A percentile compares a stretch with the other conserved stretches of the same genome.
These are phyloP conservation scores for Dichotomopilus funicola DNA, from an alignment of 2,329 filamentous ascomycete genomes.

Conservation along the genomic window DNA sequence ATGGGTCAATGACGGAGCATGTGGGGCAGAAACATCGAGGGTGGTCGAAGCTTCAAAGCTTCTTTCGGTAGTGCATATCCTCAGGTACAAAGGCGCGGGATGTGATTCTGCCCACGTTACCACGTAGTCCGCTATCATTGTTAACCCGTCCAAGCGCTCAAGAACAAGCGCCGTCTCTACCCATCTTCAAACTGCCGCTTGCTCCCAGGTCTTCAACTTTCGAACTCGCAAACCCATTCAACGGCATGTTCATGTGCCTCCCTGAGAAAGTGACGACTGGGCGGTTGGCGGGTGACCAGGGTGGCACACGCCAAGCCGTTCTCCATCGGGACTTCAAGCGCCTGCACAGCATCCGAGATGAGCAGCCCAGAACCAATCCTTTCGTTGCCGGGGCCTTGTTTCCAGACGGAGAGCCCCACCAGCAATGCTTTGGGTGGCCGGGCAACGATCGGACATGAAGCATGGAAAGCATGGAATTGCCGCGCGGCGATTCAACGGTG, in stretches of 20 bases:
- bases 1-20: conserved; percentile 21
- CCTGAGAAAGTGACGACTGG: neutral
- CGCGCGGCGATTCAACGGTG: neutral
- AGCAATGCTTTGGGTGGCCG: conserved; percentile 2
- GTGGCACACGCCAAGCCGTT: conserved; percentile 7
- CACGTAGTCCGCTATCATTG: too few species aligned
- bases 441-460: conserved; percentile 11
- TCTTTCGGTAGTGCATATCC: neutral
- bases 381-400: neutral
- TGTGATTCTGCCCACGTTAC: too few species aligned
- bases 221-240: too few species aligned
- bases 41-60: neutral
- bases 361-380: conserved; percentile 4
- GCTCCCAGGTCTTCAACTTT: too few species aligned
- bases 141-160: too few species aligned
- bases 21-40: conserved; percentile 1
- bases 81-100: too few species aligned
- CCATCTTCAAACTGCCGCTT: too few species aligned
- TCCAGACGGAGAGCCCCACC: neutral
- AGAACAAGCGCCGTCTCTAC: too few species aligned
- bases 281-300: conserved; percentile 13
- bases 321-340: neutral
- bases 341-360: neutral
- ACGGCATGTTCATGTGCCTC: too few species aligned
- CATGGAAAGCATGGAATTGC: neutral